Evolutionary conservation across 768 basidiomycete genomes (phyloP).

Genomic region (Clavaria fumosa): DNA sequence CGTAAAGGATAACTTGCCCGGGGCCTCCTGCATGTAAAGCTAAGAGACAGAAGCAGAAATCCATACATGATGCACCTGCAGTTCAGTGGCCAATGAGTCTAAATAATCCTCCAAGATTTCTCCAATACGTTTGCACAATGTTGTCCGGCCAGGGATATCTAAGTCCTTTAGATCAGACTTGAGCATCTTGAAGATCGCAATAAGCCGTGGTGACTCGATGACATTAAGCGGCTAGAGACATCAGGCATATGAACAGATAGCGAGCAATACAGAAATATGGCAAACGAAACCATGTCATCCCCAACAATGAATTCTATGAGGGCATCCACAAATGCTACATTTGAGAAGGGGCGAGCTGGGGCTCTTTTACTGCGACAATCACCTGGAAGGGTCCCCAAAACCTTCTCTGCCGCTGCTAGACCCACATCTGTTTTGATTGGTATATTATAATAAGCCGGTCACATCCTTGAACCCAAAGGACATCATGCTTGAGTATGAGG

Average conservation of each 20-base stretch:
- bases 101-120: slow-evolving; percentile 15
- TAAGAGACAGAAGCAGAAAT: background rate
- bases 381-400: slow-evolving; percentile 4
- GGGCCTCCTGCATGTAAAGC: slow-evolving; percentile 11
- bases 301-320: slow-evolving; percentile 1
- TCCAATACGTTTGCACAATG: slow-evolving; percentile 12
- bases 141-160: slow-evolving; percentile 19
- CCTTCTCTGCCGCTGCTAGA: slow-evolving; percentile 8
- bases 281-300: slow-evolving; percentile 1
- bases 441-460: slow-evolving; percentile 13
- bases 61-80: slow-evolving; percentile 10
- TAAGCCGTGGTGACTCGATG: slow-evolving; percentile 12
- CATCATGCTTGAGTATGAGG: too few species aligned
- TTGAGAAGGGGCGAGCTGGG: background rate
- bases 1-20: slow-evolving; percentile 22
- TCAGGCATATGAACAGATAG: too few species aligned
- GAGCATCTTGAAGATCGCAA: slow-evolving; percentile 13
- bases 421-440: slow-evolving; percentile 11
- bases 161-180: slow-evolving; percentile 16
- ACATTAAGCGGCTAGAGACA: slow-evolving; percentile 13
- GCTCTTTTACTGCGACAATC: slow-evolving; percentile 13
- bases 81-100: slow-evolving; percentile 10
- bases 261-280: too few species aligned
- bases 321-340: slow-evolving; percentile 1
- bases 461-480: slow-evolving; percentile 14